These are phyloP conservation scores for Neopestalotiopsis sp. DNA, from an alignment of 2,329 filamentous ascomycete species.

Conservation along the genomic window DNA sequence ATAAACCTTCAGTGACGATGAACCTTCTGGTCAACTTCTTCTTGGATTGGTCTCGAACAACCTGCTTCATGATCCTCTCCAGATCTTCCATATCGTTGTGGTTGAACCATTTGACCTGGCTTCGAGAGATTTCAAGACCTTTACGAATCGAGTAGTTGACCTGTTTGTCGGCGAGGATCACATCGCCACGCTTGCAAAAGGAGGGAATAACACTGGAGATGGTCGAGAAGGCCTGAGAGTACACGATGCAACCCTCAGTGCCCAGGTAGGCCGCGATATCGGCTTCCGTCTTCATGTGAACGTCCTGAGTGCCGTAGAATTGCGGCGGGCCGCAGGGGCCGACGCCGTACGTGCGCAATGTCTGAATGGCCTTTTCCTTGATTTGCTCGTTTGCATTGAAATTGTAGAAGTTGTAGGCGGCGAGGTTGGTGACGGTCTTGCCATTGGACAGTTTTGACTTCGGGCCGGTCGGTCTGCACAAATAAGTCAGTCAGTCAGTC, in stretches of 20 bases:
- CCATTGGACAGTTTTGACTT: slow-evolving; percentile 89
- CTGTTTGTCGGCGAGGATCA: slow-evolving; percentile 93
- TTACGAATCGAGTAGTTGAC: slow-evolving; percentile 95
- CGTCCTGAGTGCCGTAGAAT: slow-evolving; percentile 98
- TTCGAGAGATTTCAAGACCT: slow-evolving; percentile 90
- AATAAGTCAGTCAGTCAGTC: slow-evolving; percentile 7
- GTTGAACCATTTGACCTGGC: slow-evolving; percentile 90
- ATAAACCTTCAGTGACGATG: slow-evolving; percentile 93
- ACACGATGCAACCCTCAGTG: slow-evolving; percentile 88
- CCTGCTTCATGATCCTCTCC: slow-evolving; percentile 81
- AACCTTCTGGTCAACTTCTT: slow-evolving; percentile 91
- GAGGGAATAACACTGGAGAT: slow-evolving; percentile 97
- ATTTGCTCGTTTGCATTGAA: slow-evolving; percentile 91
- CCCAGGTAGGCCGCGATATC: slow-evolving; percentile 92
- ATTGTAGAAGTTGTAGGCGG: slow-evolving; percentile 97
- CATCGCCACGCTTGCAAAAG: slow-evolving; percentile 95
- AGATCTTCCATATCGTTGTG: slow-evolving; percentile 97
- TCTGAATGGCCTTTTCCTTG: slow-evolving; percentile 94
- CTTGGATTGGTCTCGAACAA: slow-evolving; percentile 84
- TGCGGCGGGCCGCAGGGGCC: slow-evolving; percentile 96
- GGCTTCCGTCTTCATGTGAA: slow-evolving; percentile 95
- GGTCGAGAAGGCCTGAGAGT: slow-evolving; percentile 94
- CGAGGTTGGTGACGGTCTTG: slow-evolving; percentile 90
- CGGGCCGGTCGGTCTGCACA: slow-evolving; percentile 78
- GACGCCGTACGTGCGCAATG: slow-evolving; percentile 92